phyloP scores from a whole-genome alignment of 257 asterid species.

The Penstemon eatonii region DNA sequence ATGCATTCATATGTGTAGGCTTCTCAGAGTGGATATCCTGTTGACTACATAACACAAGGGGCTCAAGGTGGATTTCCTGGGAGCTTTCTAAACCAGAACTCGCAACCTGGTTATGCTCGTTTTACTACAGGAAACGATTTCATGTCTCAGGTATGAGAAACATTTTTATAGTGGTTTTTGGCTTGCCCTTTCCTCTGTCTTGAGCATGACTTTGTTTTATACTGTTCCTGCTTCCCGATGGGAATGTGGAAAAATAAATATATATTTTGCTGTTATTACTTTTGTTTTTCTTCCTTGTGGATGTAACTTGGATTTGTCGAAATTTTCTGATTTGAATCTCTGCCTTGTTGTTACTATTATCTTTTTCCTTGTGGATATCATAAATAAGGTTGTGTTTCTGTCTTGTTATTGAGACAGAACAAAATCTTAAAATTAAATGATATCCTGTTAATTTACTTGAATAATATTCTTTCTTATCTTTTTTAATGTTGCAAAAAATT shows the following conservation, averaged over 20 bases:
- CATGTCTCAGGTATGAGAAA: constrained; percentile 88
- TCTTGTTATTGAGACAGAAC: not conserved
- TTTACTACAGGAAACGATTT: constrained; percentile 88
- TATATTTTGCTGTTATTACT: not conserved
- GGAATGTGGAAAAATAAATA: not conserved
- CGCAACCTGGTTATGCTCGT: constrained; percentile 90
- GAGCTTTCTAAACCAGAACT: constrained; percentile 73
- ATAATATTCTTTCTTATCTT: not conserved
- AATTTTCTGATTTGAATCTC: not conserved
- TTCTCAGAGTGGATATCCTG: constrained; percentile 86
- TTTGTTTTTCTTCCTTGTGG: not conserved
- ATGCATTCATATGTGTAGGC: constrained; percentile 48
- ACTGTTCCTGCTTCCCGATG: constrained; percentile 7
- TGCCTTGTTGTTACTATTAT: constrained; percentile 2
- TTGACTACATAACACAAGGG: constrained; percentile 79
- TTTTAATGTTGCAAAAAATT: not conserved
- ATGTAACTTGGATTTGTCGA: not conserved
- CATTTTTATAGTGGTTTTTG: constrained; percentile 9
- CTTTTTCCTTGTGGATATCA: not conserved
- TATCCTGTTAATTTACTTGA: not conserved
- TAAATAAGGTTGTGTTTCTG: not conserved
- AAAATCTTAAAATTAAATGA: not conserved
- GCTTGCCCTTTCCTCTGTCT: not conserved
- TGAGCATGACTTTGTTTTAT: not conserved
- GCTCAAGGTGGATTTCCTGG: constrained; percentile 93